A percentile compares a stretch with the other conserved stretches of the same genome.
Conservation (phyloP, 306 rosid genomes). For the Vachellia pachyceras region DNA sequence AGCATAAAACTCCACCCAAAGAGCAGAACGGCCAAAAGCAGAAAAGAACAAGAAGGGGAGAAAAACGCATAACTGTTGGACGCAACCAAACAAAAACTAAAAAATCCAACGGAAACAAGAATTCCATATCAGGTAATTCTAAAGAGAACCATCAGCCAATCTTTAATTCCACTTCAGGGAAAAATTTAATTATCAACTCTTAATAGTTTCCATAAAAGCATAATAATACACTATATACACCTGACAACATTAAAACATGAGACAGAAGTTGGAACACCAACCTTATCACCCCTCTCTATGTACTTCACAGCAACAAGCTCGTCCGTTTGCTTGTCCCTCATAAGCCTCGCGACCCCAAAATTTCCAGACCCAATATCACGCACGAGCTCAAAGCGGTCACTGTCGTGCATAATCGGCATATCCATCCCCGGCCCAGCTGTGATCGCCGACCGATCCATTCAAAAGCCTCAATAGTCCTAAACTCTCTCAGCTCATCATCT, state of each 20-base stretch:
- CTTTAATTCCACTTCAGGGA: not conserved
- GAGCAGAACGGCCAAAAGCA: not conserved
- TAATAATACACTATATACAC: not conserved
- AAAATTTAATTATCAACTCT: not conserved
- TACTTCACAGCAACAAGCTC: constrained; percentile 27
- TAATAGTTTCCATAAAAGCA: not conserved
- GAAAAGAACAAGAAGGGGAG: no score
- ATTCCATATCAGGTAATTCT: constrained; percentile 9
- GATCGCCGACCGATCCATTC: constrained; percentile 20
- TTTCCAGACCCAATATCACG: constrained; percentile 32
- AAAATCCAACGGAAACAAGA: constrained; percentile 11
- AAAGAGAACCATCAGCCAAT: not conserved
- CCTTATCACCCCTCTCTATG: constrained; percentile 26
- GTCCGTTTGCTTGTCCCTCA: constrained; percentile 24
- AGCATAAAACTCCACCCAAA: not conserved
- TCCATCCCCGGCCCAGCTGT: constrained; percentile 26
- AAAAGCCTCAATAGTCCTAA: not conserved
- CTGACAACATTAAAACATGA: not conserved
- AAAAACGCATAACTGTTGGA: constrained; percentile 6
- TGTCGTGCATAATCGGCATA: constrained; percentile 12
- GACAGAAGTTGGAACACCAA: not conserved
- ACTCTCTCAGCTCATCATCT: constrained; percentile 4
- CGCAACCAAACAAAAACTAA: constrained; percentile 33
- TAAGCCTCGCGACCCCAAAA: constrained; percentile 25
- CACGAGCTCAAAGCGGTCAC: constrained; percentile 16